Percentiles rank a stretch among this genome's conserved stretches.
Conservation (phyloP, 176 grass and related monocot species). For the Phyllostachys edulis region DNA sequence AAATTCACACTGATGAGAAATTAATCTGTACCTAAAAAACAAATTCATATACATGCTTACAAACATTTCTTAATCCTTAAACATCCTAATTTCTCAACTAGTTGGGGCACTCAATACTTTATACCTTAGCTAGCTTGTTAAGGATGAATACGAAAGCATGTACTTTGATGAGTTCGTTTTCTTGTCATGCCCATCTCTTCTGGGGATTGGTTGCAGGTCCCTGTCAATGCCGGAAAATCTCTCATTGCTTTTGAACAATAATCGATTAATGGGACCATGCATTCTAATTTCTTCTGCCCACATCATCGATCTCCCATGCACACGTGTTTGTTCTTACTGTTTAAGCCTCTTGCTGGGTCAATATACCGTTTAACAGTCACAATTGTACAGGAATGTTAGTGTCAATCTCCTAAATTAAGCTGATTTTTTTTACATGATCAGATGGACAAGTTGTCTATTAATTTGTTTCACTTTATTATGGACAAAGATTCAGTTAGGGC, state of each 20-base stretch:
- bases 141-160: constrained; percentile 40
- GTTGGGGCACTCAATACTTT: constrained; percentile 14
- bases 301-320: constrained; percentile 12
- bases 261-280: constrained; percentile 15
- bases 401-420: background rate
- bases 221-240: constrained; percentile 14
- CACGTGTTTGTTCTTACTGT: background rate
- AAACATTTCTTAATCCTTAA: background rate
- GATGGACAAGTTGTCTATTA: background rate
- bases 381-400: constrained; percentile 4
- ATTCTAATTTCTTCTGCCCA: constrained; percentile 1
- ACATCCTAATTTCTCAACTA: constrained; percentile 12
- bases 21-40: background rate
- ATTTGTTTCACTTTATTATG: background rate
- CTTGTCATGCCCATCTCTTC: constrained; percentile 35
- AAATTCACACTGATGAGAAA: background rate
- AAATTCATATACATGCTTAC: background rate
- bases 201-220: constrained; percentile 34
- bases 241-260: constrained; percentile 35
- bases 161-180: constrained; percentile 46
- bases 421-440: background rate
- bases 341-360: background rate
- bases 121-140: constrained; percentile 35
- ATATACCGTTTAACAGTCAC: constrained; percentile 29
- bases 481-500: background rate